A percentile compares a stretch with the other conserved stretches of the same genome.
These are phyloP conservation scores for Sarcodon aspratus DNA, from an alignment of 768 basidiomycete species.

Conservation along the genomic window DNA sequence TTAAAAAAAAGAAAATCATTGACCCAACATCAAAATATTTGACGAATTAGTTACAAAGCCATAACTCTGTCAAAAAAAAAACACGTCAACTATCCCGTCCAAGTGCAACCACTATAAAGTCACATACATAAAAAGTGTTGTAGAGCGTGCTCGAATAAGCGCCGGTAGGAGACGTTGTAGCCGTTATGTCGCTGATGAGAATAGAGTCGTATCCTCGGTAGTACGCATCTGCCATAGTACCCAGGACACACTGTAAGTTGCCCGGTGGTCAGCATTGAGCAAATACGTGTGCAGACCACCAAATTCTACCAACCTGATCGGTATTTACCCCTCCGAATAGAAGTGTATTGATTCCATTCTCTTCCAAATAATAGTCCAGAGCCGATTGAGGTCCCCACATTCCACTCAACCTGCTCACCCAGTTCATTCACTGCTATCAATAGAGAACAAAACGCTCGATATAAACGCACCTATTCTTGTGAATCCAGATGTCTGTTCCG, in stretches of 20 bases:
- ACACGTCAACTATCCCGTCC: not conserved
- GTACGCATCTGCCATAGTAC: constrained; percentile 53
- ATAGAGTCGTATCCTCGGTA: constrained; percentile 56
- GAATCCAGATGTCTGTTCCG: constrained; percentile 61
- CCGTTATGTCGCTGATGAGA: constrained; percentile 43
- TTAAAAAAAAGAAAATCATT: too few relatives aligned
- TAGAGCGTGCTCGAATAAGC: constrained; percentile 47
- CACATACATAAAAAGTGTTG: constrained; percentile 42
- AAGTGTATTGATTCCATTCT: constrained; percentile 50
- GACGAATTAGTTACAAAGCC: constrained; percentile 35
- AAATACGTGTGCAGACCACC: not conserved
- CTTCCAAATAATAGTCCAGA: constrained; percentile 49
- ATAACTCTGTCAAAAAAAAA: constrained; percentile 25
- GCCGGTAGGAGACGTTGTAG: constrained; percentile 50
- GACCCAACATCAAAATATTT: constrained; percentile 11
- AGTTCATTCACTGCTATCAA: not conserved
- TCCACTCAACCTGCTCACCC: constrained; percentile 40
- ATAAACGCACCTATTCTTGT: constrained; percentile 46
- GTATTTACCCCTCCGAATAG: constrained; percentile 58
- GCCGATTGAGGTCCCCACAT: constrained; percentile 56
- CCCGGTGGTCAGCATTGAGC: not conserved
- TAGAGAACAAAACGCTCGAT: not conserved
- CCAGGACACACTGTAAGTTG: constrained; percentile 42
- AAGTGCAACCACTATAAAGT: not conserved
- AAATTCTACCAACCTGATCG: constrained; percentile 36